Evolutionary conservation across 257 asterid genomes (phyloP).

Genomic region (Nicotiana sylvestris): DNA sequence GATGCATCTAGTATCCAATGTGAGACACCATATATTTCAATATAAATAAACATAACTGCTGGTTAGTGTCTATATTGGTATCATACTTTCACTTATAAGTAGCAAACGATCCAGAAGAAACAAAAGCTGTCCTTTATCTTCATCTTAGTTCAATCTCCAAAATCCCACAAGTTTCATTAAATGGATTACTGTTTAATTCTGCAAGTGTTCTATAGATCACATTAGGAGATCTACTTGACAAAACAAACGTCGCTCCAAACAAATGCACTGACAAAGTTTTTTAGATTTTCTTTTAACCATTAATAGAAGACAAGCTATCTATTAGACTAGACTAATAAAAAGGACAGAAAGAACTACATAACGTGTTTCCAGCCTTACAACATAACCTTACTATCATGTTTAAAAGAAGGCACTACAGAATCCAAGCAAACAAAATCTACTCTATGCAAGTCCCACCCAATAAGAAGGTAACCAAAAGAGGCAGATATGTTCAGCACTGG

Average conservation of each 20-base stretch:
- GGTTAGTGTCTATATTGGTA: neutral
- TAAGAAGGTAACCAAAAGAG: conserved; percentile 4
- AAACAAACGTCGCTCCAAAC: neutral
- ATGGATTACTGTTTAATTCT: neutral
- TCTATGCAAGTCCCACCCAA: neutral
- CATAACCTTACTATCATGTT: neutral
- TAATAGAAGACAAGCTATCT: neutral
- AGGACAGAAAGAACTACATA: neutral
- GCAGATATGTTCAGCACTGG: neutral
- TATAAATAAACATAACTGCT: neutral
- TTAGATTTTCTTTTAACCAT: neutral
- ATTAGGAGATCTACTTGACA: neutral
- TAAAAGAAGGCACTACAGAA: neutral
- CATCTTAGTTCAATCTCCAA: neutral
- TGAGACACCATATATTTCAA: neutral
- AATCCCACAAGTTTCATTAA: neutral
- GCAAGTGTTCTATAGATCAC: neutral
- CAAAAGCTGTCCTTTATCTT: neutral
- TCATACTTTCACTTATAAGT: neutral
- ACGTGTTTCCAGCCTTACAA: neutral
- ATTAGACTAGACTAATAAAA: neutral
- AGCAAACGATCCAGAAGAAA: neutral
- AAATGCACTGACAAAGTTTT: neutral
- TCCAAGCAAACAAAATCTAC: conserved; percentile 3
- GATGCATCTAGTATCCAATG: neutral